A percentile compares a stretch with the other conserved stretches of the same genome.
phyloP scores from a whole-genome alignment of 2,329 filamentous ascomycete genomes.

The Penicillium sp. region DNA sequence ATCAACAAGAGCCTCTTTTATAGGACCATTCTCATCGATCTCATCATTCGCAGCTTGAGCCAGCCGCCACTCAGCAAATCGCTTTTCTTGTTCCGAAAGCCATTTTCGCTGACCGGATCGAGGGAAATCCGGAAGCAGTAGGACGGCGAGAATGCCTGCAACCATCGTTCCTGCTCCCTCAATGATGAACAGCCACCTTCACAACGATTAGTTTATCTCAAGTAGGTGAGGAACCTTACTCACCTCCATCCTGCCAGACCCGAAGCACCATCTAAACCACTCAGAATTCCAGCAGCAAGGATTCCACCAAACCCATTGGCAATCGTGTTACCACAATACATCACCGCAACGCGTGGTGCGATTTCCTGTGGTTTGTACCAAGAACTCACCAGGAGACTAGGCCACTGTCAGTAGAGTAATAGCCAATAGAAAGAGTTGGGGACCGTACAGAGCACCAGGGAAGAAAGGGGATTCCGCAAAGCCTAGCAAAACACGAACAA shows the following conservation, averaged over 20 bases:
- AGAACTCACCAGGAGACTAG: conserved; percentile 26
- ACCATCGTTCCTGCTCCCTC: conserved; percentile 39
- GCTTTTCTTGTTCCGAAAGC: conserved; percentile 21
- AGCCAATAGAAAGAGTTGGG: background rate
- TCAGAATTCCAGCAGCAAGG: conserved; percentile 27
- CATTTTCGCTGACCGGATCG: conserved; percentile 18
- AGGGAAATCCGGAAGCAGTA: conserved; percentile 35
- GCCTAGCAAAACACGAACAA: conserved; percentile 30
- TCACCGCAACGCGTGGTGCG: conserved; percentile 45
- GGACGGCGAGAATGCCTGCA: conserved; percentile 33
- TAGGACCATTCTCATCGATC: conserved; percentile 20
- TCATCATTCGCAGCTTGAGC: conserved; percentile 19
- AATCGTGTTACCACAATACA: conserved; percentile 45
- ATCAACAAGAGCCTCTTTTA: conserved; percentile 15
- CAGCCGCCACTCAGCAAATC: conserved; percentile 20
- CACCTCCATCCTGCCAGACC: conserved; percentile 42
- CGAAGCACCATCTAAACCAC: conserved; percentile 37
- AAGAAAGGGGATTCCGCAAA: conserved; percentile 63
- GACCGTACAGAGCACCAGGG: conserved; percentile 38
- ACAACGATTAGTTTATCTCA: background rate
- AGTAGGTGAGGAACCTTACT: background rate
- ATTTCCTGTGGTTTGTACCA: conserved; percentile 70
- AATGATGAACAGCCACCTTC: conserved; percentile 39
- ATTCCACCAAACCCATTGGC: conserved; percentile 45
- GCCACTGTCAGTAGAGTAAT: background rate